These are phyloP conservation scores for Wallacemonas collosoma DNA, from an alignment of 208 protist genomes.

Conservation along the genomic window DNA sequence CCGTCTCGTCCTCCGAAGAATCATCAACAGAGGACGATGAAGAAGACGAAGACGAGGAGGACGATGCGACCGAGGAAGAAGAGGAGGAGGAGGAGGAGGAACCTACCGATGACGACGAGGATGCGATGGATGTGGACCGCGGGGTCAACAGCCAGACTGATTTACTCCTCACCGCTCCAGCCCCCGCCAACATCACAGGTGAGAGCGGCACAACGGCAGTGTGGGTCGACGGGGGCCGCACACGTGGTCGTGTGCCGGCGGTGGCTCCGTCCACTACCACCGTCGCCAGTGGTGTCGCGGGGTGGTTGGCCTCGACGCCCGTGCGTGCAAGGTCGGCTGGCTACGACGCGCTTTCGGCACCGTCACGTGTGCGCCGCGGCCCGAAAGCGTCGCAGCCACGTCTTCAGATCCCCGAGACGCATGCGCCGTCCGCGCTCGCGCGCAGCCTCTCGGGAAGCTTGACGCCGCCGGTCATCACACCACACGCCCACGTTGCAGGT, in stretches of 20 bases:
- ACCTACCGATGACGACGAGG: background rate
- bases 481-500: background rate
- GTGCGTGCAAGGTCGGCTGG: background rate
- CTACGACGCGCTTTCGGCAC: background rate
- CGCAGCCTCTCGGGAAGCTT: background rate
- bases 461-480: background rate
- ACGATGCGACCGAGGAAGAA: slow-evolving; percentile 18
- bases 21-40: slow-evolving; percentile 23
- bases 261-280: background rate
- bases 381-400: slow-evolving; percentile 5
- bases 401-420: slow-evolving; percentile 1
- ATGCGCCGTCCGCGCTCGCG: background rate
- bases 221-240: background rate
- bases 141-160: too few relatives aligned
- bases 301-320: background rate
- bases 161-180: background rate
- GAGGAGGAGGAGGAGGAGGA: slow-evolving; percentile 1
- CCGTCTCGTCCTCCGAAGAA: slow-evolving; percentile 27
- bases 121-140: background rate
- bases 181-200: background rate
- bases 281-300: background rate
- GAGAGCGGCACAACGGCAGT: background rate
- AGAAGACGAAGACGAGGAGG: slow-evolving; percentile 17
- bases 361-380: background rate
- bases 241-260: background rate